Evolutionary conservation across 2,329 filamentous ascomycete genomes (phyloP), one percentile per base, ranked within the genome.

Genomic region (Pseudogymnoascus sp.): DNA sequence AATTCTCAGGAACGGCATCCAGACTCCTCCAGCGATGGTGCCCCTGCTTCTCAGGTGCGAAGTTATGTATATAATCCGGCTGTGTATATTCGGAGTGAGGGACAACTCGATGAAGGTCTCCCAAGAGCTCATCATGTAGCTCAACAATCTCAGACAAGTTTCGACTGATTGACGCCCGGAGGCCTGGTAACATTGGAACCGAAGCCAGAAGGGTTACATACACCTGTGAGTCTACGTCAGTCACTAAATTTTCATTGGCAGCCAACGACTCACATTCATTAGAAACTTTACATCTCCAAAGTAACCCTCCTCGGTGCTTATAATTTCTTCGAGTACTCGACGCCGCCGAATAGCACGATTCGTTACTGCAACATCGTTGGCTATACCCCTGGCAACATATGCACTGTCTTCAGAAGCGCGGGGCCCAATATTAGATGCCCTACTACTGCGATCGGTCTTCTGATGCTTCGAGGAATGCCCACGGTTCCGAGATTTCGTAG

Each of bases 281-380:
- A 97, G 79, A 68, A 95, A 91, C 69, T 91, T 91, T 64, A 97
- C 76, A 70, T 96, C 93, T 15, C 87, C 85, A 69, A 97, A 87
- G 73, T 97, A 97, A 70, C 88, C 86, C 73, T 95, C 89, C 74
- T 97, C 95, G 0, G 93, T 96, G 64, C 78, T 83, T 65, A 97
- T 85, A 61, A 97, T 79, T 76, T 97, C 95, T 72, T 95, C 90
- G 36, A 97, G 76, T 40, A 96, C 86, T 66, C 87, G 86, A 13
- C 91, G 85, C 65, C 95, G 85, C 70, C 92, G 89, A 19, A 89
- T 76, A 1, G 91, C 85, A 62, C 93, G 85, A 68, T 87, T 83
- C 44, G 83, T 83, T n/a, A 89, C 87, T 31, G 82, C 86, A 64
- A 87, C 83, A 68, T 96, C 91, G 10, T 87, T 67, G 9, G 75